phyloP scores from a whole-genome alignment of 208 protist species.

The Plasmodiophora brassicae region DNA sequence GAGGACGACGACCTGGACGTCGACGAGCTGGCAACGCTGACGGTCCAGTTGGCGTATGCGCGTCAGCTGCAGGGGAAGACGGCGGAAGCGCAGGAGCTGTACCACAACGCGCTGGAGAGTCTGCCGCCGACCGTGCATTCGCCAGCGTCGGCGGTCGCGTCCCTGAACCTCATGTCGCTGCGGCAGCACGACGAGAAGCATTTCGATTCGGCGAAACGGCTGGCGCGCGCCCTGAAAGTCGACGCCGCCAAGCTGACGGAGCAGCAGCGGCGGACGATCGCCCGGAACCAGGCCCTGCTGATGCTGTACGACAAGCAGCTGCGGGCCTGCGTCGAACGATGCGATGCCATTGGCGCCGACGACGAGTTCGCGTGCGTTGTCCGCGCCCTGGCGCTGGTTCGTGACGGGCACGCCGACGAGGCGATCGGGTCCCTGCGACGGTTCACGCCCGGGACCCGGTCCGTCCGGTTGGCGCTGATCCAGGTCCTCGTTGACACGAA shows the following conservation, averaged over 20 bases:
- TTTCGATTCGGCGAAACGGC: background rate
- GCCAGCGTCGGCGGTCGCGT: background rate
- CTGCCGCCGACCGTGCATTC: background rate
- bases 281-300: background rate
- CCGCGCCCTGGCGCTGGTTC: background rate
- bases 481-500: conserved; percentile 16
- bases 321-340: background rate
- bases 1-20: background rate
- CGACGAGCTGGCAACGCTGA: background rate
- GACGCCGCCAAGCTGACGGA: background rate
- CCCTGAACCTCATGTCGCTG: conserved; percentile 16
- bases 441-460: background rate
- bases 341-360: background rate
- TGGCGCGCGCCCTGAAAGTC: background rate
- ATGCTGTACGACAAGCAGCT: background rate
- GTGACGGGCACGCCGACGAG: background rate
- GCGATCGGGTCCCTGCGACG: background rate
- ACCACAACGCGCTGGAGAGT: background rate
- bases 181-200: background rate
- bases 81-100: background rate
- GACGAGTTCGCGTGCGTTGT: background rate
- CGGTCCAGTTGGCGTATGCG: background rate
- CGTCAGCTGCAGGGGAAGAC: background rate
- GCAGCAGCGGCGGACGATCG: background rate
- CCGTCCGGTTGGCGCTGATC: background rate